Conservation (phyloP, 1,284 basidiomycete species). For the Trichosporon coremiiforme region DNA sequence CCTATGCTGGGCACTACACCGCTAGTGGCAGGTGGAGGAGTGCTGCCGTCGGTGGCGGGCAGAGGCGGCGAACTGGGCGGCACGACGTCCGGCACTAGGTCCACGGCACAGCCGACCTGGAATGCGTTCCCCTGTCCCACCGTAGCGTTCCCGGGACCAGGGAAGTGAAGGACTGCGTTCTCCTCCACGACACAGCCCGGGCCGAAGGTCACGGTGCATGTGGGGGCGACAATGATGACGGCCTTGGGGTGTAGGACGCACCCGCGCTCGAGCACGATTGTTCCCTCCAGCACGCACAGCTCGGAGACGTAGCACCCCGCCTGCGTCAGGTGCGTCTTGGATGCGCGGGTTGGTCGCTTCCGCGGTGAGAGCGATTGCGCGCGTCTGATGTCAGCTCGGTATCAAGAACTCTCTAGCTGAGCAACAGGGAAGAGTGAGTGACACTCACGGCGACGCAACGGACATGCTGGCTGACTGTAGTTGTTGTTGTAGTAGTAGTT, state of each 20-base stretch:
- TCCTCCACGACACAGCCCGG: conserved; percentile 90
- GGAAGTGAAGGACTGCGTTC: conserved; percentile 80
- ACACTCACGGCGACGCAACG: background rate
- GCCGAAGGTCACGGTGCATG: conserved; percentile 84
- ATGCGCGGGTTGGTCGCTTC: background rate
- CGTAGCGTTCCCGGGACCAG: conserved; percentile 65
- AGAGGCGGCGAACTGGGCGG: background rate
- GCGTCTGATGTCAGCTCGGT: background rate
- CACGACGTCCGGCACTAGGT: conserved; percentile 51
- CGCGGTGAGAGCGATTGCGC: background rate
- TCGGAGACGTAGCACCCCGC: conserved; percentile 67
- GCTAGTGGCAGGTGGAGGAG: background rate
- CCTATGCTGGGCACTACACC: conserved; percentile 14
- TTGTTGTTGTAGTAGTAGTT: too few species aligned
- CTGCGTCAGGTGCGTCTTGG: background rate
- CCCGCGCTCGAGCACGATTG: conserved; percentile 82
- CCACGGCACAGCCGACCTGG: conserved; percentile 79
- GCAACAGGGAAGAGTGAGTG: background rate
- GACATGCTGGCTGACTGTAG: background rate
- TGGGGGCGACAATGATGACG: conserved; percentile 74
- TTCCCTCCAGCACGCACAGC: conserved; percentile 77
- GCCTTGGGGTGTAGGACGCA: conserved; percentile 91
- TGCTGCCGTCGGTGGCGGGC: too few species aligned
- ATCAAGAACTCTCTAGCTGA: too few species aligned
- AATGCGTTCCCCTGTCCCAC: conserved; percentile 92